Evolutionary conservation across 1,284 basidiomycete genomes (phyloP).

Genomic region (Puccinia hordei): DNA sequence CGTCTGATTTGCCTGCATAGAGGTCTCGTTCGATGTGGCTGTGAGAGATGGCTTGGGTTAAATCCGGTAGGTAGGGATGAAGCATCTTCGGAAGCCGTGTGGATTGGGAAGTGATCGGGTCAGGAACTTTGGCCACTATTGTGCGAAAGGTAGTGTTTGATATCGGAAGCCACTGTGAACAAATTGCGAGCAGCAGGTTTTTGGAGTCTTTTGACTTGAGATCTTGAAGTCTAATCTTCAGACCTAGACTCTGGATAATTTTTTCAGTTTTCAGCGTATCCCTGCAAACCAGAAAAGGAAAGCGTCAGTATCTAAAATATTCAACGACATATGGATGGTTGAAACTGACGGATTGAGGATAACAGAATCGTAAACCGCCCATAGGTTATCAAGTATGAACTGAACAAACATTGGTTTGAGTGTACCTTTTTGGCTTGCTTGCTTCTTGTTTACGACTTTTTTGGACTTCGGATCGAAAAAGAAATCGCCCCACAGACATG

Average conservation of each 20-base stretch:
- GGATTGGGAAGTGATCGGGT: constrained; percentile 79
- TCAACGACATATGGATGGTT: background rate
- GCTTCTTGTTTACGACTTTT: constrained; percentile 84
- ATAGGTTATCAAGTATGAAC: constrained; percentile 95
- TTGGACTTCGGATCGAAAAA: constrained; percentile 97
- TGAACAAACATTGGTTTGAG: constrained; percentile 98
- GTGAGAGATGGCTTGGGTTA: constrained; percentile 66
- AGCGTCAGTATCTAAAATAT: constrained; percentile 6
- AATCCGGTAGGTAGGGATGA: constrained; percentile 68
- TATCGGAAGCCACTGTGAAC: constrained; percentile 93
- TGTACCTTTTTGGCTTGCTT: constrained; percentile 66
- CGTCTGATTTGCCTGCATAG: constrained; percentile 69
- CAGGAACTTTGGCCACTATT: constrained; percentile 86
- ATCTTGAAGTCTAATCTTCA: constrained; percentile 85
- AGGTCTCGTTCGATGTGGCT: constrained; percentile 81
- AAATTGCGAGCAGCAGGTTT: constrained; percentile 79
- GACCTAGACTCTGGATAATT: constrained; percentile 78
- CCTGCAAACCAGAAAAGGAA: constrained; percentile 62
- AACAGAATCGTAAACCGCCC: constrained; percentile 91
- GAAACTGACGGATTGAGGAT: constrained; percentile 76
- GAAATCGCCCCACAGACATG: constrained; percentile 95
- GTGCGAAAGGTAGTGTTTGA: constrained; percentile 90
- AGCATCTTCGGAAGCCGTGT: constrained; percentile 88
- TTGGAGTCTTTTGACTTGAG: constrained; percentile 87
- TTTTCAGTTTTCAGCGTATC: constrained; percentile 85